Percentiles rank a stretch among this genome's conserved stretches.
phyloP scores from a whole-genome alignment of 768 basidiomycete genomes.

The Naematelia aurantialba region DNA sequence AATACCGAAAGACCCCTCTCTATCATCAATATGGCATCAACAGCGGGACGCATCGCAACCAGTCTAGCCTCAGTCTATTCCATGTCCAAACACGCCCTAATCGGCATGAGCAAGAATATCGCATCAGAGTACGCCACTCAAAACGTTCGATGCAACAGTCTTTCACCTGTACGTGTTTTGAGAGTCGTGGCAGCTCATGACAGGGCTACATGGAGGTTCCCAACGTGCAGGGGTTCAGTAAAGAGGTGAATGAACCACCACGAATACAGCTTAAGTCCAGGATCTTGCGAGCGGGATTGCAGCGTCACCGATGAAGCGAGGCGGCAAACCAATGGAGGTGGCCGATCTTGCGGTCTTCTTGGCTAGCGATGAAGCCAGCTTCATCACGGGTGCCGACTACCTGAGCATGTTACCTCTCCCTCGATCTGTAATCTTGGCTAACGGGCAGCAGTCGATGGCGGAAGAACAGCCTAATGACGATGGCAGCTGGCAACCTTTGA shows the following conservation, averaged over 20 bases:
- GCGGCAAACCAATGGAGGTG: constrained; percentile 14
- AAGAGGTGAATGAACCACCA: constrained; percentile 10
- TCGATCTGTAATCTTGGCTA: background rate
- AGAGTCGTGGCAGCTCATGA: background rate
- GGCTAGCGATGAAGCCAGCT: constrained; percentile 10
- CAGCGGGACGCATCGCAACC: background rate
- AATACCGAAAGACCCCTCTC: background rate
- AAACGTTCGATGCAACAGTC: constrained; percentile 12
- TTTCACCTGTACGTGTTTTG: constrained; percentile 15
- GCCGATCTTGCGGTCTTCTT: constrained; percentile 10
- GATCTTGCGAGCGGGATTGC: background rate
- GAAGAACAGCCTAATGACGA: background rate
- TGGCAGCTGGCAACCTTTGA: too few species aligned
- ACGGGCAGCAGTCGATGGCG: background rate
- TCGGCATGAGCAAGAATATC: constrained; percentile 13
- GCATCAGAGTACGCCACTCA: constrained; percentile 12
- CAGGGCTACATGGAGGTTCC: constrained; percentile 24
- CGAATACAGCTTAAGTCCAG: background rate
- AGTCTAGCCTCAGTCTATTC: constrained; percentile 9
- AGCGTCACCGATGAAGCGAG: background rate
- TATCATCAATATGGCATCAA: constrained; percentile 21
- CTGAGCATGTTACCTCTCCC: constrained; percentile 7
- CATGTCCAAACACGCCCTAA: constrained; percentile 14
- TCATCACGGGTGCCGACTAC: constrained; percentile 11
- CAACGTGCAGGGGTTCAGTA: constrained; percentile 16